Percentiles rank a stretch among this genome's conserved stretches.
Evolutionary conservation across 2,329 filamentous ascomycete species (phyloP).

Genomic region (Thermoascus crustaceus): DNA sequence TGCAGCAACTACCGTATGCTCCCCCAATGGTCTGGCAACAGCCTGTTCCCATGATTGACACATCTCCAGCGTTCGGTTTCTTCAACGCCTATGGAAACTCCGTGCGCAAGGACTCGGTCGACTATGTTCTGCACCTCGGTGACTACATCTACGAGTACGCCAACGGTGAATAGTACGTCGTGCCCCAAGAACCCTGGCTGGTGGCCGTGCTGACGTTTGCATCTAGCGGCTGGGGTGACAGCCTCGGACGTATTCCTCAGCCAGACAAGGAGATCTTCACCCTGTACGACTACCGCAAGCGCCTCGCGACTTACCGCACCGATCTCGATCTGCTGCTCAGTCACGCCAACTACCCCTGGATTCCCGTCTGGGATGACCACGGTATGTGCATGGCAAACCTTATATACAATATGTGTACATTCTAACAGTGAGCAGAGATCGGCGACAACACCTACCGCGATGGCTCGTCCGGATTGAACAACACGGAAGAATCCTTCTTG

Average conservation of each 20-base stretch:
- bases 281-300: constrained; percentile 46
- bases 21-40: background rate
- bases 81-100: constrained; percentile 55
- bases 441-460: constrained; percentile 59
- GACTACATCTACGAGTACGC: constrained; percentile 60
- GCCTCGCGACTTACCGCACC: constrained; percentile 52
- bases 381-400: constrained; percentile 21
- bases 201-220: background rate
- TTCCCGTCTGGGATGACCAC: constrained; percentile 58
- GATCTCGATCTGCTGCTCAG: constrained; percentile 51
- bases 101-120: constrained; percentile 51
- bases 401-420: constrained; percentile 3
- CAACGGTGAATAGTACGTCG: constrained; percentile 25
- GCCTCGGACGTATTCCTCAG: constrained; percentile 45
- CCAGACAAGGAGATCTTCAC: constrained; percentile 46
- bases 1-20: constrained; percentile 58
- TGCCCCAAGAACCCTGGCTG: too few relatives aligned
- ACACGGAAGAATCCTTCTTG: constrained; percentile 59
- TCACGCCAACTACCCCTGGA: constrained; percentile 54
- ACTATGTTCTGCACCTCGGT: constrained; percentile 52
- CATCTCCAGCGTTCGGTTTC: constrained; percentile 42
- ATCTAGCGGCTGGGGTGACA: constrained; percentile 40
- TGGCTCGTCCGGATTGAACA: constrained; percentile 53
- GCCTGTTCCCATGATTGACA: constrained; percentile 3
- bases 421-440: constrained; percentile 37